Evolutionary conservation across 306 rosid species (phyloP).

Genomic region (Prosopis cineraria): DNA sequence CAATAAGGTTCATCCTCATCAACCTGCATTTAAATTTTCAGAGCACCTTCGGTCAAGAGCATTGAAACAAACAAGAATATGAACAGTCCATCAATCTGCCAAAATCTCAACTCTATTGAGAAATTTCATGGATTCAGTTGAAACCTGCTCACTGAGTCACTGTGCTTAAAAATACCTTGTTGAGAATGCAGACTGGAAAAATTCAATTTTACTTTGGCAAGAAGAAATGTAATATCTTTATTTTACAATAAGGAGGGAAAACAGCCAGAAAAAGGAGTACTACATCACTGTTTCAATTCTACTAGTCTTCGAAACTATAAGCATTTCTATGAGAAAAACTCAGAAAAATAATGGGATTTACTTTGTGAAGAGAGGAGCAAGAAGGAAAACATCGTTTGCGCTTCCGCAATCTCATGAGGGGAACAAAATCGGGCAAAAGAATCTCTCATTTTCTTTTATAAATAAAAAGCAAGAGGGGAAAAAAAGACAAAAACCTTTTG

Average conservation of each 20-base stretch:
- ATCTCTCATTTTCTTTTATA: conserved; percentile 31
- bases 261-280: conserved; percentile 8
- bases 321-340: neutral
- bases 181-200: neutral
- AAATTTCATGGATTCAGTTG: conserved; percentile 18
- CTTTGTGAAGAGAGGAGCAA: conserved; percentile 78
- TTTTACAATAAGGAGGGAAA: conserved; percentile 25
- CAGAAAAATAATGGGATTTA: conserved; percentile 38
- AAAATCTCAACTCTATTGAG: neutral
- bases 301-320: conserved; percentile 25
- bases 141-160: conserved; percentile 12
- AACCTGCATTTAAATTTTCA: conserved; percentile 58
- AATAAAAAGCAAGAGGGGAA: conserved; percentile 42
- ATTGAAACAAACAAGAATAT: conserved; percentile 13
- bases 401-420: conserved; percentile 86
- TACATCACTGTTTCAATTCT: neutral
- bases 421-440: conserved; percentile 41
- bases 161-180: conserved; percentile 3
- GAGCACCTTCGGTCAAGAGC: conserved; percentile 33
- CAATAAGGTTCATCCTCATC: conserved; percentile 82
- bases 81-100: conserved; percentile 20
- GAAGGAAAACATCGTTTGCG: conserved; percentile 85
- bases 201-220: neutral
- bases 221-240: neutral
- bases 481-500: conserved; percentile 28